Conservation (phyloP, 1,284 basidiomycete genomes). For the Pyrrhoderma lamaoense region DNA sequence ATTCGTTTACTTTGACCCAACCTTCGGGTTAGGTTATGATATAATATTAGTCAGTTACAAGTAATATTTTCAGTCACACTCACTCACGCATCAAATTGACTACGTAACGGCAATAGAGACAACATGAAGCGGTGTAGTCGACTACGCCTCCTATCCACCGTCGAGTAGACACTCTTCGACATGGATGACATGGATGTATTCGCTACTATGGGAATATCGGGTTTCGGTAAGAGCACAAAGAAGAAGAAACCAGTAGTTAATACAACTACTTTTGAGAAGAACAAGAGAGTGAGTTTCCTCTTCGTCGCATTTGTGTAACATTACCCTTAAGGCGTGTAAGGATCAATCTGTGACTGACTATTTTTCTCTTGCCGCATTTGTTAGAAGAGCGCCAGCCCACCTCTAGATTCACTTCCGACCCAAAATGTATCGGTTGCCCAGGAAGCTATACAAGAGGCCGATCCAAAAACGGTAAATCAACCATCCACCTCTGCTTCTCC, state of each 20-base stretch:
- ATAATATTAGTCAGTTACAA: no score
- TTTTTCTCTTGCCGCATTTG: not conserved
- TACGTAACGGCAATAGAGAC: no score
- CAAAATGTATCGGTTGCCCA: no score
- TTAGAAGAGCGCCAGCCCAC: not conserved
- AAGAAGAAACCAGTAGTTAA: constrained; percentile 51
- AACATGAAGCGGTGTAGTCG: no score
- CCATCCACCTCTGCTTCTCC: constrained; percentile 1
- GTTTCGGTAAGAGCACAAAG: constrained; percentile 66
- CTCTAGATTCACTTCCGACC: not conserved
- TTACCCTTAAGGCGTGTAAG: not conserved
- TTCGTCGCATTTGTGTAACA: no score
- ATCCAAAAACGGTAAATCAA: not conserved
- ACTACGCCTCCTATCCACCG: no score
- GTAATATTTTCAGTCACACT: no score
- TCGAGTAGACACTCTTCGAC: no score
- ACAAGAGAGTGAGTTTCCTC: constrained; percentile 39
- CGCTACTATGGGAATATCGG: constrained; percentile 72
- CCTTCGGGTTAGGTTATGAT: no score
- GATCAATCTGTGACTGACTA: not conserved
- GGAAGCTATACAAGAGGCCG: not conserved
- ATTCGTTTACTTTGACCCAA: no score
- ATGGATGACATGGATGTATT: constrained; percentile 64
- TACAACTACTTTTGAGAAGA: constrained; percentile 66
- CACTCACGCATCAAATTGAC: no score